Percentiles rank a stretch among this genome's conserved stretches.
phyloP scores from a whole-genome alignment of 768 basidiomycete species.

The Psilocybe azurescens region DNA sequence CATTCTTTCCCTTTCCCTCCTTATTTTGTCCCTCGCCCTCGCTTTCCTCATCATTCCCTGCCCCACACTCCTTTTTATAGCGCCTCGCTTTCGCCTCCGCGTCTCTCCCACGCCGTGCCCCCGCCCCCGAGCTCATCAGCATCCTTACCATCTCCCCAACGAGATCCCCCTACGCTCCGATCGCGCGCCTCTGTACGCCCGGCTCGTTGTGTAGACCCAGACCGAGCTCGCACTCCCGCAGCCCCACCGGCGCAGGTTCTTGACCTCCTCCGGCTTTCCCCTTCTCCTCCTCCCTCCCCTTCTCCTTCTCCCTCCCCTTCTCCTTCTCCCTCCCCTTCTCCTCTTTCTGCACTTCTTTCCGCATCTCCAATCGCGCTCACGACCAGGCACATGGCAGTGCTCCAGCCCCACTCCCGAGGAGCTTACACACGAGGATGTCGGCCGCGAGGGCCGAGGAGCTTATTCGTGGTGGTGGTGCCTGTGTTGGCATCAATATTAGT shows the following conservation, averaged over 20 bases:
- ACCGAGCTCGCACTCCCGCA: conserved; percentile 50
- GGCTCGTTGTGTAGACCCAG: conserved; percentile 65
- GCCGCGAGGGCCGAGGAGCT: conserved; percentile 53
- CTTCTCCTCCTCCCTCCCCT: conserved; percentile 19
- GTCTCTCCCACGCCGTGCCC: no score
- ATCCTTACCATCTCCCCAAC: conserved; percentile 46
- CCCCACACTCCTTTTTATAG: no score
- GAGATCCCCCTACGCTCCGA: conserved; percentile 38
- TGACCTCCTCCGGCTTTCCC: no score
- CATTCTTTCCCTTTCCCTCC: background rate
- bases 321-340: no score
- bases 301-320: conserved; percentile 32
- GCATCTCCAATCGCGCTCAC: no score
- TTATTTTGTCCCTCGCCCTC: no score
- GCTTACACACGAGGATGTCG: conserved; percentile 59
- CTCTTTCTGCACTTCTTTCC: no score
- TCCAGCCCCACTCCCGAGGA: conserved; percentile 59
- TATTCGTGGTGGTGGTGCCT: conserved; percentile 13
- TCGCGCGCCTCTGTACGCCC: conserved; percentile 37
- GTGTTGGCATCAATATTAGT: no score
- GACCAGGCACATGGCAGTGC: conserved; percentile 57
- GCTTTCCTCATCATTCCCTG: no score
- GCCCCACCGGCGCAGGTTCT: conserved; percentile 14
- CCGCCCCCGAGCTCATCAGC: conserved; percentile 33
- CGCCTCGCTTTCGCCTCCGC: no score